phyloP scores from a whole-genome alignment of 179 eudicot genomes.

The Silene coronaria region DNA sequence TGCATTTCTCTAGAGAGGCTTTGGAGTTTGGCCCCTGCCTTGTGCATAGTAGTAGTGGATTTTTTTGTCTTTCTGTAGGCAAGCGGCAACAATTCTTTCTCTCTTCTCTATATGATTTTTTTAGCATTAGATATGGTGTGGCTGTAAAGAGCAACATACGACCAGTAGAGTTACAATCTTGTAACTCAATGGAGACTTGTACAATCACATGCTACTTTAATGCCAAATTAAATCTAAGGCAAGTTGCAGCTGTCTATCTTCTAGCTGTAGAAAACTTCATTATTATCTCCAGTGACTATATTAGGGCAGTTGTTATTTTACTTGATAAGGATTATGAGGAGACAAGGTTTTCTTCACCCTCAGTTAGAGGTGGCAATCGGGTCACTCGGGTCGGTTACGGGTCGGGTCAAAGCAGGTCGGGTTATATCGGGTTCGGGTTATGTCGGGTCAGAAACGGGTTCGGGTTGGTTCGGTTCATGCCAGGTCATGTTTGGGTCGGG shows the following conservation, averaged over 20 bases:
- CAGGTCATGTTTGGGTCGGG: no score
- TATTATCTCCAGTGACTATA: background rate
- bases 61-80: background rate
- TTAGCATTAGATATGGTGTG: background rate
- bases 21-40: background rate
- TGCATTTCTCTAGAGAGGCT: background rate
- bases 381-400: no score
- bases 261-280: background rate
- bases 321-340: slow-evolving; percentile 3
- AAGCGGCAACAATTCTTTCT: background rate
- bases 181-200: background rate
- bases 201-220: background rate
- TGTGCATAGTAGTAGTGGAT: background rate
- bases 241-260: background rate
- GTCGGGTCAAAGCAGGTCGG: no score
- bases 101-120: background rate
- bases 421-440: no score
- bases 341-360: slow-evolving; percentile 1
- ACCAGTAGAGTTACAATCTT: background rate
- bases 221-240: background rate
- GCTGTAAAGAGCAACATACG: background rate
- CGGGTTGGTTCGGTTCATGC: no score
- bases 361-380: no score
- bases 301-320: background rate
- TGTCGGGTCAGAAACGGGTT: no score